Evolutionary conservation across 1,284 basidiomycete genomes (phyloP).

Genomic region (Pholiota adiposa): DNA sequence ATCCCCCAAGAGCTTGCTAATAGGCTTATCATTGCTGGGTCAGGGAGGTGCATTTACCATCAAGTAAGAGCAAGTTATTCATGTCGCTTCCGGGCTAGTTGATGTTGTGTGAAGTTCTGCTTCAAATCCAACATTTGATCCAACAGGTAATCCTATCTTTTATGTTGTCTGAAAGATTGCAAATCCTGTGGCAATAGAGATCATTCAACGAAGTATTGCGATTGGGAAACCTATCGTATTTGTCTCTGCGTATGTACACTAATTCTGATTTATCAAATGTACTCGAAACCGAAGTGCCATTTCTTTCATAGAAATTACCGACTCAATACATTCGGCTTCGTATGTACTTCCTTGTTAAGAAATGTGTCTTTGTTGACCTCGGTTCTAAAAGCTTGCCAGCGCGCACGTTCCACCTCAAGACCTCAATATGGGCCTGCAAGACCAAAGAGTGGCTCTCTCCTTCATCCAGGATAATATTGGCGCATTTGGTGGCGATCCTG

Average conservation of each 20-base stretch:
- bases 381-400: conserved; percentile 49
- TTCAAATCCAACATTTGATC: conserved; percentile 45
- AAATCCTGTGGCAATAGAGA: conserved; percentile 43
- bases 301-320: conserved; percentile 51
- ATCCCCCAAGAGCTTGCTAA: neutral
- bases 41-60: conserved; percentile 56
- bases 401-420: conserved; percentile 48
- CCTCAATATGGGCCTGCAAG: conserved; percentile 58
- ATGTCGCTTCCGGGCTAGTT: neutral
- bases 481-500: conserved; percentile 66
- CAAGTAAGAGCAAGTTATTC: conserved; percentile 36
- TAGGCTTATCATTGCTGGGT: neutral
- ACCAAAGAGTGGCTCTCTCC: conserved; percentile 58
- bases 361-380: neutral
- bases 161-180: neutral
- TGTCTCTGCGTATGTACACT: conserved; percentile 51
- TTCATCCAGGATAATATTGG: conserved; percentile 68
- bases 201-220: conserved; percentile 50
- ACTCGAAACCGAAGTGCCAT: neutral
- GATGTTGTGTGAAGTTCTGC: conserved; percentile 38
- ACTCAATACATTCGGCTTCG: conserved; percentile 63
- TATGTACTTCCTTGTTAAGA: conserved; percentile 29
- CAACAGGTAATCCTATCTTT: conserved; percentile 43
- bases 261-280: neutral
- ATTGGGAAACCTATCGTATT: conserved; percentile 57